Conservation (phyloP, 2,329 filamentous ascomycete species). For the Alternaria conjuncta region DNA sequence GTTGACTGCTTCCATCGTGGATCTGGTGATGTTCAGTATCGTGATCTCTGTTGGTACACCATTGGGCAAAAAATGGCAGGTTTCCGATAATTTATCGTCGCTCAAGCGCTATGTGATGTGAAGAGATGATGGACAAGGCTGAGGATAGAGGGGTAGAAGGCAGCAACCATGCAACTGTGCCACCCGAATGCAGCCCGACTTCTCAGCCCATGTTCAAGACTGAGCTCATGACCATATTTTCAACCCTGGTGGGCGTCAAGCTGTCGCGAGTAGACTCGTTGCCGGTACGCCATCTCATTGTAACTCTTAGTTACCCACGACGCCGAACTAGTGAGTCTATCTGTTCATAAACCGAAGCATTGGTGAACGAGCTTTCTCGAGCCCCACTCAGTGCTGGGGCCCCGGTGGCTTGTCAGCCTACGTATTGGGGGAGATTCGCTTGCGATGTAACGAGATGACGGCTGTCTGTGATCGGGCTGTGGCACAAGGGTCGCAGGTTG, state of each 20-base stretch:
- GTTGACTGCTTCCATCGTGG: not conserved
- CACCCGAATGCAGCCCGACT: not conserved
- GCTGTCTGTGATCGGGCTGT: not conserved
- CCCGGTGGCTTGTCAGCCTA: not conserved
- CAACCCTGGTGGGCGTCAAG: not conserved
- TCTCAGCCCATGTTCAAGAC: not conserved
- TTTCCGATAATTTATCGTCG: not conserved
- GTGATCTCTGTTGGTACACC: not conserved
- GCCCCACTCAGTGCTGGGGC: not conserved
- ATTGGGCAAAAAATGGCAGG: not conserved
- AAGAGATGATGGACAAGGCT: not conserved
- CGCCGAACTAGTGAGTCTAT: not conserved
- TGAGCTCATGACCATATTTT: not conserved
- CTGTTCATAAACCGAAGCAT: not conserved
- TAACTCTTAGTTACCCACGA: not conserved
- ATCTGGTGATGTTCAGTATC: not conserved
- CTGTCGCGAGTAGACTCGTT: not conserved
- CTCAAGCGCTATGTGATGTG: not conserved
- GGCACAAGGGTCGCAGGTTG: not conserved
- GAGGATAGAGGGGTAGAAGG: not conserved
- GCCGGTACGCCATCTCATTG: not conserved
- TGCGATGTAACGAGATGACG: not conserved
- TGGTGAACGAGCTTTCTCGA: not conserved
- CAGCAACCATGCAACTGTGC: not conserved
- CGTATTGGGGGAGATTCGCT: not conserved